Evolutionary conservation across 2,329 filamentous ascomycete genomes (phyloP).

Genomic region (Apiospora sp.): DNA sequence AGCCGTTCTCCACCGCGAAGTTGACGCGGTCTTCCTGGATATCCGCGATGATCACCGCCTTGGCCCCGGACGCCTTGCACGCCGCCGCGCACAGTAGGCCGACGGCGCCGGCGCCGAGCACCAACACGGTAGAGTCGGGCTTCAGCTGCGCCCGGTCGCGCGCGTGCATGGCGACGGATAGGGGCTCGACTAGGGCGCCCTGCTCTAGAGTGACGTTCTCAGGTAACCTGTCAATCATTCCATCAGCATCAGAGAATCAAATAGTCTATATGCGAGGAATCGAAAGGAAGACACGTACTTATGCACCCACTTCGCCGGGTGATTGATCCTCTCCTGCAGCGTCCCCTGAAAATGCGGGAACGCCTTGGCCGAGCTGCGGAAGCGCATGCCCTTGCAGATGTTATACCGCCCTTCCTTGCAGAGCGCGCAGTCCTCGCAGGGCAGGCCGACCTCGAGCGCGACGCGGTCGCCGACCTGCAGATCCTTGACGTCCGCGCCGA

Average conservation of each 20-base stretch:
- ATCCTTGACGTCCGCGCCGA: constrained; percentile 64
- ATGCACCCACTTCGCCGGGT: constrained; percentile 64
- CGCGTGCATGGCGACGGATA: constrained; percentile 68
- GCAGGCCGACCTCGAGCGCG: constrained; percentile 64
- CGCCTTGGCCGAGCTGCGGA: constrained; percentile 64
- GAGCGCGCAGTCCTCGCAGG: constrained; percentile 59
- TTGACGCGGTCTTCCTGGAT: constrained; percentile 63
- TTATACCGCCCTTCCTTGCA: constrained; percentile 67
- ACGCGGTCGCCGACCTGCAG: constrained; percentile 75
- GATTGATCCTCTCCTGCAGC: constrained; percentile 63
- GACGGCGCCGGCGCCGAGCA: constrained; percentile 69
- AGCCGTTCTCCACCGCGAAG: constrained; percentile 64
- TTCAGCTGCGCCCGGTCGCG: constrained; percentile 53
- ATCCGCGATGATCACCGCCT: constrained; percentile 61
- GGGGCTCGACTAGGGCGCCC: constrained; percentile 66
- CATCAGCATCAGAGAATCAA: no score
- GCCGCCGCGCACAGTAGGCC: constrained; percentile 69
- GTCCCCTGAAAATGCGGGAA: constrained; percentile 67
- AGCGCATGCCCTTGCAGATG: constrained; percentile 64
- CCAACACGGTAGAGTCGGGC: constrained; percentile 53
- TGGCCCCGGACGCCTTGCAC: constrained; percentile 53
- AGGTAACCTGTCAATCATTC: no score
- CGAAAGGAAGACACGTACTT: no score
- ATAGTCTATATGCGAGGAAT: no score
- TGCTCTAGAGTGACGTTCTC: constrained; percentile 55